These are phyloP conservation scores for Trichoderma atrobrunneum DNA, from an alignment of 2,329 filamentous ascomycete genomes.

Conservation along the genomic window DNA sequence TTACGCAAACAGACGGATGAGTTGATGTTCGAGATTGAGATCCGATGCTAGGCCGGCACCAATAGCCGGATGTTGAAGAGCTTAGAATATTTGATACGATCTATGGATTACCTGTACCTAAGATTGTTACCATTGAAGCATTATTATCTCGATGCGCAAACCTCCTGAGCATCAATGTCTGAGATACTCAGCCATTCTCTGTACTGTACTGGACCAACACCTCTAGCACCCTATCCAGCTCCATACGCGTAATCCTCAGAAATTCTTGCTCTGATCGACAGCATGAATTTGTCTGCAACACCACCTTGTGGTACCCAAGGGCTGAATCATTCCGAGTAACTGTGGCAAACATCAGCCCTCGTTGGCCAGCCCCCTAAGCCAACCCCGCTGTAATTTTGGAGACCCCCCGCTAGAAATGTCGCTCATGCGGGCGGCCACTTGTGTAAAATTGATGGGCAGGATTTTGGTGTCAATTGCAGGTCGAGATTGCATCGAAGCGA, in stretches of 20 bases:
- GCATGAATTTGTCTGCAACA: not conserved
- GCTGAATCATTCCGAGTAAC: no score
- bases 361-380: slow-evolving; percentile 9
- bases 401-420: slow-evolving; percentile 4
- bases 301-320: not conserved
- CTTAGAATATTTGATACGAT: not conserved
- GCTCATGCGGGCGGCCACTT: not conserved
- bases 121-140: no score
- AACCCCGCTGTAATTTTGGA: slow-evolving; percentile 15
- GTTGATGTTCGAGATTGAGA: not conserved
- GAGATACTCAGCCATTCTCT: not conserved
- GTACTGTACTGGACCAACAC: not conserved
- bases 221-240: not conserved
- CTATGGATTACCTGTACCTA: no score
- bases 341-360: not conserved
- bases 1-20: not conserved
- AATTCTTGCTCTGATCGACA: not conserved
- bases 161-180: not conserved
- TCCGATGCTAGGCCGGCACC: not conserved
- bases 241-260: not conserved
- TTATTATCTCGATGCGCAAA: not conserved
- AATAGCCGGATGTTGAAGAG: not conserved
- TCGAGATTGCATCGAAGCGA: not conserved
- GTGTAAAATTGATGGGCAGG: not conserved
- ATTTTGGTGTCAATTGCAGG: not conserved